Evolutionary conservation across 2,329 filamentous ascomycete species (phyloP), one percentile per base, ranked within the genome.

Genomic region (Diaporthe destruens): DNA sequence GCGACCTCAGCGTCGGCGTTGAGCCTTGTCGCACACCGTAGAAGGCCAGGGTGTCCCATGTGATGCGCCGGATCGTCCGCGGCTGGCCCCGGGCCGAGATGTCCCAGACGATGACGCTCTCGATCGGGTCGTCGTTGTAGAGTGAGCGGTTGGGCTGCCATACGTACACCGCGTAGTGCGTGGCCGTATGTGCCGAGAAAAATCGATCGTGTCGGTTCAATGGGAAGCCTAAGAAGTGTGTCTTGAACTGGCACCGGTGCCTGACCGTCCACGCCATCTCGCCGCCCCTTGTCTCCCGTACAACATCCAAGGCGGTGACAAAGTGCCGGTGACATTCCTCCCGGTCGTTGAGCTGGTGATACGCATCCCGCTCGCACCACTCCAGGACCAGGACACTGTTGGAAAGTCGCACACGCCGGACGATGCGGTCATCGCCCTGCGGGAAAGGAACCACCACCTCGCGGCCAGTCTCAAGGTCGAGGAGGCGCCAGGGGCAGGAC

Each of bases 141-240:
- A 68, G 54, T 47, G 86, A 87, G 57, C 86, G 85, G 75, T 87
- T 87, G 2, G 87, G 86, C 76, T 91, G 88, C 89, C 89, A 91
- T 36, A 88, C 83, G 79, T 91, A 92, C 18, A 91, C 82, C 51
- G 85, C 88, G 79, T 91, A 92, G 77, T 92, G 89, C 0, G 84
- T 88, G 18, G 83, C 77, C 61, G 84, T 91, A 77, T 92, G 90
- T 1, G 87, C 81, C 12, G 89, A 91, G 80, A 89, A 90, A 83
- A 91, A 90, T n/a, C 89, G 86, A 77, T 90, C 88, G 51, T 84
- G 81, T n/a, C 84, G 81, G 76, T 86, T 87, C 8, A 90, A 77
- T 1, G 88, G 85, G 63, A 90, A 81, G 12, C 88, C 89, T 1
- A 88, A 80, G 76, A 87, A 87, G 79, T 90, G 87, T 49, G 91